These are phyloP conservation scores for Epicoccum sorghinum DNA, from an alignment of 2,329 filamentous ascomycete species.

Conservation along the genomic window DNA sequence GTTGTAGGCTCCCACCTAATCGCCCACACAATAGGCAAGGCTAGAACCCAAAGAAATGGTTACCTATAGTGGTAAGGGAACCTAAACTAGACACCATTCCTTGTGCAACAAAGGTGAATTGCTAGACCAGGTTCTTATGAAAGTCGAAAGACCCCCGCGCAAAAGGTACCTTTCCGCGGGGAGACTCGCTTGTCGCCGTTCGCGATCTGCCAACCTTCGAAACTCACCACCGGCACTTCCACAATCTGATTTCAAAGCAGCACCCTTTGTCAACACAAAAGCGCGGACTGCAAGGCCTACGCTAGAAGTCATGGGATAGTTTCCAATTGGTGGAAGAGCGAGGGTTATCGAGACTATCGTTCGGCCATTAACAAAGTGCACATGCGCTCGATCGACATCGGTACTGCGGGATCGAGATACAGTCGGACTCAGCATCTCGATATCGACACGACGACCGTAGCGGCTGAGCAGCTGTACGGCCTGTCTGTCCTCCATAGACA, in stretches of 20 bases:
- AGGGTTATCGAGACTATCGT: conserved; percentile 3
- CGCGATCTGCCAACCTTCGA: background rate
- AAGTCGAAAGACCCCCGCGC: background rate
- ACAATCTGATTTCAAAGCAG: conserved; percentile 15
- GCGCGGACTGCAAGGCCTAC: conserved; percentile 1
- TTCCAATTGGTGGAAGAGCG: conserved; percentile 10
- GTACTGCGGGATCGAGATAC: conserved; percentile 15
- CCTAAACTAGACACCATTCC: too few relatives aligned
- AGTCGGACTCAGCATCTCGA: conserved; percentile 3
- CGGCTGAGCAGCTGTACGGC: background rate
- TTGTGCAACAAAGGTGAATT: too few relatives aligned
- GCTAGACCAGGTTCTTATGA: too few relatives aligned
- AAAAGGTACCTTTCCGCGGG: background rate
- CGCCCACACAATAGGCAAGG: too few relatives aligned
- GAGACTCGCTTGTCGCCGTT: background rate
- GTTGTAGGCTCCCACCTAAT: too few relatives aligned
- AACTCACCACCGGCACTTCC: conserved; percentile 1
- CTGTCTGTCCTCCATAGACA: background rate
- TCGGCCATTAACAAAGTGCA: conserved; percentile 8
- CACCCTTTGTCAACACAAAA: conserved; percentile 6
- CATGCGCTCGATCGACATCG: conserved; percentile 13
- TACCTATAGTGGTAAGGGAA: too few relatives aligned
- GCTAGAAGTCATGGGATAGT: conserved; percentile 5
- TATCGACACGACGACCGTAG: background rate
- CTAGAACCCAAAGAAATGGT: too few relatives aligned